A percentile compares a stretch with the other conserved stretches of the same genome.
Conservation (phyloP, 2,329 filamentous ascomycete species). For the Epichloe glyceriae region DNA sequence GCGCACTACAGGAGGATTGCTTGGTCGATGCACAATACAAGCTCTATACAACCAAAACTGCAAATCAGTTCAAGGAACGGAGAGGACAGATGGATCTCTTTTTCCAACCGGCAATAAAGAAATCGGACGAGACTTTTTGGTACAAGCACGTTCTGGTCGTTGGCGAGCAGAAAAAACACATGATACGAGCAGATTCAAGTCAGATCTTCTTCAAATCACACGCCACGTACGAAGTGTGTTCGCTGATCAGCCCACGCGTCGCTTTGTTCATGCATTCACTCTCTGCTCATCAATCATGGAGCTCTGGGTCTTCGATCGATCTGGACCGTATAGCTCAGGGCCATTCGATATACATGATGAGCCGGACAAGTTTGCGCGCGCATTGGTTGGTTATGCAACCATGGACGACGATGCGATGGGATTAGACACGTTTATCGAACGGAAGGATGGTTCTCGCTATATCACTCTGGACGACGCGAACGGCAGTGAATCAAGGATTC, state of each 20-base stretch:
- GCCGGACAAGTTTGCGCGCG: slow-evolving; percentile 8
- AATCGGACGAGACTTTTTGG: slow-evolving; percentile 1
- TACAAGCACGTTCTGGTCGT: slow-evolving; percentile 11
- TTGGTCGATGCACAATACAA: slow-evolving; percentile 8
- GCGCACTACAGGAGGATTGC: slow-evolving; percentile 2
- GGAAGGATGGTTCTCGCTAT: not conserved
- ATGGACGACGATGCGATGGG: slow-evolving; percentile 10
- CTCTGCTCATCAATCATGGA: slow-evolving; percentile 9
- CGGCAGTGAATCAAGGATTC: not conserved
- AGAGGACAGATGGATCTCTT: slow-evolving; percentile 12
- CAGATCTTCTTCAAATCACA: slow-evolving; percentile 10
- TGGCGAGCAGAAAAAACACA: slow-evolving; percentile 11
- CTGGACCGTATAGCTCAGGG: slow-evolving; percentile 10
- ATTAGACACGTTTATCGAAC: slow-evolving; percentile 7
- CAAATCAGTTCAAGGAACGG: slow-evolving; percentile 10
- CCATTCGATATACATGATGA: slow-evolving; percentile 8
- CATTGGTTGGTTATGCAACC: slow-evolving; percentile 10
- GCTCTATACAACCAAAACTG: slow-evolving; percentile 8
- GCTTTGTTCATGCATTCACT: slow-evolving; percentile 9
- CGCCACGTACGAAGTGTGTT: slow-evolving; percentile 8
- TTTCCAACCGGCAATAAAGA: slow-evolving; percentile 7
- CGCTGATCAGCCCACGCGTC: too few relatives aligned
- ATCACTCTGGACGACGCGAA: slow-evolving; percentile 4
- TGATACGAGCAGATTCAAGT: slow-evolving; percentile 8
- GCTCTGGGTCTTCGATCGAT: slow-evolving; percentile 12